Base-by-base conservation (phyloP, 2,329 filamentous ascomycete species). In the Lojkania enalia region DNA sequence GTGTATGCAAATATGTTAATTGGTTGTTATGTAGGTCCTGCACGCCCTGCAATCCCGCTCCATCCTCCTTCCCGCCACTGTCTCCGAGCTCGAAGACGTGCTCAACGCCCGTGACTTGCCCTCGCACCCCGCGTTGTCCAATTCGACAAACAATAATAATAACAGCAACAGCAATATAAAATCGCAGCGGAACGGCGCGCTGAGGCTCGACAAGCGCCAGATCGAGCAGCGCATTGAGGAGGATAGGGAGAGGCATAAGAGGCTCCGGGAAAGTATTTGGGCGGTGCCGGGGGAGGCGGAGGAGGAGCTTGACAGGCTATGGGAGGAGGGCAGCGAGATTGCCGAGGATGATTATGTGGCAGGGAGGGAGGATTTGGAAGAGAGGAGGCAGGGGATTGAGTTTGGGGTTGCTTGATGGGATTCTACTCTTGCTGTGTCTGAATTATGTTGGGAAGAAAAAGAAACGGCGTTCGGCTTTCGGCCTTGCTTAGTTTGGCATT, bases 211-310 rank as follows among this genome's bases (percentile, higher is more conserved):
- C 62, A 94, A 92, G 71, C 81, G 87, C 44, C 88, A 96, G 72
- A 88, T 96, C 41, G 91, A 97, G 72, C 91, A 97, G 74, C 80
- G 94, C 30, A 96, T 99, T 52, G 95, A 99, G 60, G 95, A 99
- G 71, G 94, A 99, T 70, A 79, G 94, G 3, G 94, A 99, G 70
- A 78, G 94, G 32, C 95, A 99, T 70, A 99, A 99, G 77, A 77
- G 92, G 32, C 76, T 92, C 61, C 77, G 94, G 16, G 94, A 99
- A 73, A 90, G 85, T 59, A 95, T 96, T 51, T 99, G 95, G 94
- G 89, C 90, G 0, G 84, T 96, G 2, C 82, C 82, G 20, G 78
- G 80, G 6, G 79, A 82, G 21, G 74, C 78, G 6, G 64, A 65
- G n/a, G 52, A 55, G 39, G 92, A 97, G 71, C 85, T 90, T 72